Evolutionary conservation across 2,329 filamentous ascomycete genomes (phyloP).

Genomic region (Trichoderma hamatum): DNA sequence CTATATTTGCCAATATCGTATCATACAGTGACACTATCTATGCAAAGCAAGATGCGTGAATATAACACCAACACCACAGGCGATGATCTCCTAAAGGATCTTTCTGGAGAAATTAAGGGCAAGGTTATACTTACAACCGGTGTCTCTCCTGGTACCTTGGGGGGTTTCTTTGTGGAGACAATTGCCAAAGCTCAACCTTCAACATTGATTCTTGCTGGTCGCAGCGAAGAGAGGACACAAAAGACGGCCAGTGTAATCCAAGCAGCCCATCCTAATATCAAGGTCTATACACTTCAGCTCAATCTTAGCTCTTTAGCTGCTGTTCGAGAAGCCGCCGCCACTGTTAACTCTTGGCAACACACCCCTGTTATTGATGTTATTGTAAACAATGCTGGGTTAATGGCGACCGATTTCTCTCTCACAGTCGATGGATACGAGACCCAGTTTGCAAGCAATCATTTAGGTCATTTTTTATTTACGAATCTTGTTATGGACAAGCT

Average conservation of each 20-base stretch:
- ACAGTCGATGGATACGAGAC: slow-evolving; percentile 45
- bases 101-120: slow-evolving; percentile 33
- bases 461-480: slow-evolving; percentile 46
- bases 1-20: neutral
- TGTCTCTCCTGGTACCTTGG: slow-evolving; percentile 44
- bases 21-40: neutral
- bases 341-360: slow-evolving; percentile 34
- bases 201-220: slow-evolving; percentile 52
- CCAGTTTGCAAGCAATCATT: slow-evolving; percentile 42
- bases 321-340: slow-evolving; percentile 43
- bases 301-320: slow-evolving; percentile 44
- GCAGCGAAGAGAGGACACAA: slow-evolving; percentile 45
- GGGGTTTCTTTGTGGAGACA: slow-evolving; percentile 40
- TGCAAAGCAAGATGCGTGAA: neutral
- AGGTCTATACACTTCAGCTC: slow-evolving; percentile 38
- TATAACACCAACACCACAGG: slow-evolving; percentile 27
- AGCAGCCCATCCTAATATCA: slow-evolving; percentile 38
- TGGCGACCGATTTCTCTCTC: slow-evolving; percentile 40
- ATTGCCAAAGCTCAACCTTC: slow-evolving; percentile 46
- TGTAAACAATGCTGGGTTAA: slow-evolving; percentile 50
- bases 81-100: slow-evolving; percentile 28
- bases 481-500: slow-evolving; percentile 43
- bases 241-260: slow-evolving; percentile 43
- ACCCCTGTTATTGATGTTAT: slow-evolving; percentile 42
- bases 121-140: slow-evolving; percentile 48